phyloP scores from a whole-genome alignment of 2,329 filamentous ascomycete genomes.

The Rhytidhysteron rufulum region DNA sequence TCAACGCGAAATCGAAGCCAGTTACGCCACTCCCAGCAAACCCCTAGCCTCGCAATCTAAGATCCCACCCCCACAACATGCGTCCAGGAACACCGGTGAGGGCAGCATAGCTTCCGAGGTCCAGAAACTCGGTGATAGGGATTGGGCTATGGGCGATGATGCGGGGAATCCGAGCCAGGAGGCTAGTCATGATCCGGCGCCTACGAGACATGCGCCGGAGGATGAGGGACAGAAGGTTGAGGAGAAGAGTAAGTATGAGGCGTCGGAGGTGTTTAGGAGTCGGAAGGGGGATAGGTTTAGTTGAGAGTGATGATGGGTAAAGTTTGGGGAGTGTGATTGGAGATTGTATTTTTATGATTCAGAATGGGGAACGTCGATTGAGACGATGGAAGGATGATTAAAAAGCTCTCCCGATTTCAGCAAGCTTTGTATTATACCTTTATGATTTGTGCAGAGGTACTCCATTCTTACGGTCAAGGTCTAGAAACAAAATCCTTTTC shows the following conservation, averaged over 20 bases:
- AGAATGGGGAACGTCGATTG: background rate
- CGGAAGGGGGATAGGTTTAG: slow-evolving; percentile 81
- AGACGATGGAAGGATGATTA: background rate
- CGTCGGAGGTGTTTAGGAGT: slow-evolving; percentile 68
- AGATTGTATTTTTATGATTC: background rate
- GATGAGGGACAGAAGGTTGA: slow-evolving; percentile 62
- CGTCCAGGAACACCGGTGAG: slow-evolving; percentile 2
- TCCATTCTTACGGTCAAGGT: too few species aligned
- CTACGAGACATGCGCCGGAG: slow-evolving; percentile 74
- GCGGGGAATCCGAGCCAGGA: slow-evolving; percentile 64
- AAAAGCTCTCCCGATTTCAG: slow-evolving; percentile 7
- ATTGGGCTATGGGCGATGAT: slow-evolving; percentile 11
- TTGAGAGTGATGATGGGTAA: slow-evolving; percentile 9
- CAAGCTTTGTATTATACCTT: slow-evolving; percentile 1
- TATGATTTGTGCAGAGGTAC: too few species aligned
- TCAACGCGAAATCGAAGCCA: slow-evolving; percentile 28
- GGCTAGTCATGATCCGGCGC: slow-evolving; percentile 74
- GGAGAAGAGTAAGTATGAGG: slow-evolving; percentile 91
- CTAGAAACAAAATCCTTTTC: background rate
- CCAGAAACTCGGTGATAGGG: slow-evolving; percentile 4
- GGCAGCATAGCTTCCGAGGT: slow-evolving; percentile 8
- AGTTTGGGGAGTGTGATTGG: background rate
- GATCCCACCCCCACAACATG: slow-evolving; percentile 3
- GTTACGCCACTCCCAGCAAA: slow-evolving; percentile 5
- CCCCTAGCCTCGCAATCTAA: slow-evolving; percentile 6